phyloP scores from a whole-genome alignment of 805 yeast species.

The Naumovozyma castellii region DNA sequence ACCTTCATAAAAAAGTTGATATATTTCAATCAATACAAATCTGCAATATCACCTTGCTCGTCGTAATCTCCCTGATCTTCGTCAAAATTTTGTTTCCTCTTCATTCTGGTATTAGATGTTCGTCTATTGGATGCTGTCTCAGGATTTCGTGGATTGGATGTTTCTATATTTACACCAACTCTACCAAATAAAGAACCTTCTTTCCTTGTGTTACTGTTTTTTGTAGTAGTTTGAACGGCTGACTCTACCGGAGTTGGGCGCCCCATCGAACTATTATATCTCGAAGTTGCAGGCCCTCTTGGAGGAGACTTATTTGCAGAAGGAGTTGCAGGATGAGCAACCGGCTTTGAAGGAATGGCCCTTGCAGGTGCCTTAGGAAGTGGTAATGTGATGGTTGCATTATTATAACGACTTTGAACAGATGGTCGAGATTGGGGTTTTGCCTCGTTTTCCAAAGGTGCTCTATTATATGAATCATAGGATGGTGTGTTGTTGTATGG shows the following conservation, averaged over 20 bases:
- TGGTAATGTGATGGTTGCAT: too few relatives aligned
- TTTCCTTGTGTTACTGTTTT: not conserved
- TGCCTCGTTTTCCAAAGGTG: not conserved
- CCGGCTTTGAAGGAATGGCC: not conserved
- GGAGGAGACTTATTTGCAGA: not conserved
- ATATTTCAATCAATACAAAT: not conserved
- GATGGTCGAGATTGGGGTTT: not conserved
- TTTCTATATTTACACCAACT: not conserved
- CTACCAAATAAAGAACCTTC: not conserved
- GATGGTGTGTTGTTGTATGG: not conserved
- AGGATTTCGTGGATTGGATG: not conserved
- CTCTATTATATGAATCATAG: too few relatives aligned
- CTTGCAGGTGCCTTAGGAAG: not conserved
- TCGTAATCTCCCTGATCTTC: not conserved
- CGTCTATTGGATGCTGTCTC: not conserved
- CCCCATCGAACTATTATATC: not conserved
- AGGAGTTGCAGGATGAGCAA: not conserved
- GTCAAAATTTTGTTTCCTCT: not conserved
- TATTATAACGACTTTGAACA: not conserved
- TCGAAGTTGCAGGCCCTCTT: not conserved
- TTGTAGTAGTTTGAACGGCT: not conserved
- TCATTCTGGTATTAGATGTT: not conserved
- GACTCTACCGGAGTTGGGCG: not conserved
- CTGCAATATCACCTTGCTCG: not conserved
- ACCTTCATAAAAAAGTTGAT: too few relatives aligned